These are phyloP conservation scores for Penicillium italicum DNA, from an alignment of 2,329 filamentous ascomycete species.

Conservation along the genomic window DNA sequence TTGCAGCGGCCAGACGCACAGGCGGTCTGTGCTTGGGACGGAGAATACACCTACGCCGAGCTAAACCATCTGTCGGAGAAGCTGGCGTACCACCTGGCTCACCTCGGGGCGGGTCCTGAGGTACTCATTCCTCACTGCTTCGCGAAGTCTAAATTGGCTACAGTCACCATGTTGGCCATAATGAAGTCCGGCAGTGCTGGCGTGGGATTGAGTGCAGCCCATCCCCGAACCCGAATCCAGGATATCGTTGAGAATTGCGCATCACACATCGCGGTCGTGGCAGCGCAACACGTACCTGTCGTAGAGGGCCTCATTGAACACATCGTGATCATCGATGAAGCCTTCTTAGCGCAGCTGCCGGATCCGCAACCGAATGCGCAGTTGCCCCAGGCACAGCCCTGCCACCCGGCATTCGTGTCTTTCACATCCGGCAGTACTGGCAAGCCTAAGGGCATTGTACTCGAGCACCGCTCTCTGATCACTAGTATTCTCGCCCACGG, in stretches of 20 bases:
- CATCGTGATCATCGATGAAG: neutral
- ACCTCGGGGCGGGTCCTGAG: conserved; percentile 29
- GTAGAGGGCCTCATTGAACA: neutral
- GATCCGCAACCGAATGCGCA: neutral
- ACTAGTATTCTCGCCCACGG: conserved; percentile 51
- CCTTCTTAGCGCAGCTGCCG: neutral
- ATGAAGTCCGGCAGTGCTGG: conserved; percentile 23
- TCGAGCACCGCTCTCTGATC: conserved; percentile 53
- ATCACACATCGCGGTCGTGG: neutral
- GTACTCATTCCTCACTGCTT: conserved; percentile 22
- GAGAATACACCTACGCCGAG: conserved; percentile 21
- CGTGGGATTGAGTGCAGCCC: conserved; percentile 22
- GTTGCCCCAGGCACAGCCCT: neutral
- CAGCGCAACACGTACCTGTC: neutral
- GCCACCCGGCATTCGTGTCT: conserved; percentile 56
- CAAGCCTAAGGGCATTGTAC: conserved; percentile 54
- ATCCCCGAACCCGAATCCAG: conserved; percentile 11
- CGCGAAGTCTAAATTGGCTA: conserved; percentile 27
- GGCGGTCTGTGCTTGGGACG: conserved; percentile 27
- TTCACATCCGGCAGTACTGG: conserved; percentile 52
- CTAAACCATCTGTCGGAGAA: conserved; percentile 30
- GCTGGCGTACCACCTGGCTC: conserved; percentile 26
- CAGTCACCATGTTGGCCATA: conserved; percentile 23
- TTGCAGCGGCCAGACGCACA: neutral
- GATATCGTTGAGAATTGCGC: neutral